Conservation (phyloP, 2,329 filamentous ascomycete genomes). For the Raffaelea arxii region DNA sequence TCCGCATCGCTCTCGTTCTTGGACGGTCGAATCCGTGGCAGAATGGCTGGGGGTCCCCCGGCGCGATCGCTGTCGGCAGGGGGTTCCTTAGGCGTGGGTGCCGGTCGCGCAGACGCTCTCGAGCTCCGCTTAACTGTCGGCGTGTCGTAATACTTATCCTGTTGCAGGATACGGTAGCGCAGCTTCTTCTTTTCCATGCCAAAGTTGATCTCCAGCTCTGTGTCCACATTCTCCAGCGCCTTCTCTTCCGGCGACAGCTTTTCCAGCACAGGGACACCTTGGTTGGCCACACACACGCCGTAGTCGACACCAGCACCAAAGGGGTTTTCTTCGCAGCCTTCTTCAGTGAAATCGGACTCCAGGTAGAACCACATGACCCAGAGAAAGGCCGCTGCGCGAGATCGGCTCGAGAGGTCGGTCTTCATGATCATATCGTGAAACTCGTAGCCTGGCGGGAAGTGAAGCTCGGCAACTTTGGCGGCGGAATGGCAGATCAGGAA, state of each 20-base stretch:
- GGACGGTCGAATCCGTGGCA: constrained; percentile 53
- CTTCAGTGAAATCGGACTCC: constrained; percentile 85
- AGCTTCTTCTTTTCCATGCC: constrained; percentile 65
- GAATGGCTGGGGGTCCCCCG: constrained; percentile 36
- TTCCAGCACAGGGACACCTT: constrained; percentile 59
- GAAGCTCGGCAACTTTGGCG: constrained; percentile 81
- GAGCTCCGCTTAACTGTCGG: constrained; percentile 48
- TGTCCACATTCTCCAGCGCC: constrained; percentile 63
- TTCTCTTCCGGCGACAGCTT: constrained; percentile 57
- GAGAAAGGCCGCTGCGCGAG: constrained; percentile 77
- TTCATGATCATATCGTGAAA: constrained; percentile 98
- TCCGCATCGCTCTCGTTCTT: constrained; percentile 50
- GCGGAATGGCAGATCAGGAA: constrained; percentile 89
- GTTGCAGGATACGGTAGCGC: constrained; percentile 63
- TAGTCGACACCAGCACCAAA: constrained; percentile 69
- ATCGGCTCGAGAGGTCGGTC: constrained; percentile 68
- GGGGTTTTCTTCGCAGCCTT: constrained; percentile 81
- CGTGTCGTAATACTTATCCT: constrained; percentile 58
- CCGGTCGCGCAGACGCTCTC: constrained; percentile 20
- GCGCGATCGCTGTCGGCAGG: constrained; percentile 38
- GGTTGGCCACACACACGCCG: constrained; percentile 52
- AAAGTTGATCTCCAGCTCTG: constrained; percentile 58
- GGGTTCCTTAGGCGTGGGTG: constrained; percentile 13
- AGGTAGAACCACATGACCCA: constrained; percentile 99
- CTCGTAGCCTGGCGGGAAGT: constrained; percentile 76